Percentiles rank a stretch among this genome's conserved stretches.
These are phyloP conservation scores for Termitomyces sp. DNA, from an alignment of 768 basidiomycete species.

Conservation along the genomic window DNA sequence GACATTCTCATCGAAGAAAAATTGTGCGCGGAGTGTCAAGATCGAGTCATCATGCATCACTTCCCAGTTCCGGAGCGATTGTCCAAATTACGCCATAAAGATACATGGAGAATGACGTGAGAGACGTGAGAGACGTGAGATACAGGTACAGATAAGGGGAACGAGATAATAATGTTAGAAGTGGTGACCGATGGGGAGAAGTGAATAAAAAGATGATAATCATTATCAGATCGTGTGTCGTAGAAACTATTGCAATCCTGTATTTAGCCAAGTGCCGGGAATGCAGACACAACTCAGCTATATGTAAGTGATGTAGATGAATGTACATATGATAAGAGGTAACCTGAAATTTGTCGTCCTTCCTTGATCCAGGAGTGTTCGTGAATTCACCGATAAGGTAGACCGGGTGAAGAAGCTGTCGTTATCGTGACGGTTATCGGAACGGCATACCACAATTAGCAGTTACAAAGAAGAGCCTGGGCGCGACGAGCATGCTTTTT, in stretches of 20 bases:
- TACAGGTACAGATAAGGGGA: neutral
- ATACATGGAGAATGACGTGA: neutral
- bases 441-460: conserved; percentile 28
- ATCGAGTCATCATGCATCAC: neutral
- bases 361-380: neutral
- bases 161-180: neutral
- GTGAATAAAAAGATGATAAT: neutral
- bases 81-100: neutral
- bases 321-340: neutral
- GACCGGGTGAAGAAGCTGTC: conserved; percentile 1
- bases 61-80: neutral
- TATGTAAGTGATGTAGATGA: neutral
- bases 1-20: neutral
- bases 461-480: conserved; percentile 51
- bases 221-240: neutral
- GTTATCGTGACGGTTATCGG: conserved; percentile 1
- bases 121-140: neutral
- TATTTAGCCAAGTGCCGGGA: neutral
- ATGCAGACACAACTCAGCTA: neutral
- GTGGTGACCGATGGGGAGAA: neutral
- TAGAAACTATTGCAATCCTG: neutral
- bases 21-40: neutral
- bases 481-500: conserved; percentile 54
- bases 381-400: conserved; percentile 4
- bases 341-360: neutral